Conservation (phyloP, 2,329 filamentous ascomycete genomes). For the Sporothrix brasiliensis region DNA sequence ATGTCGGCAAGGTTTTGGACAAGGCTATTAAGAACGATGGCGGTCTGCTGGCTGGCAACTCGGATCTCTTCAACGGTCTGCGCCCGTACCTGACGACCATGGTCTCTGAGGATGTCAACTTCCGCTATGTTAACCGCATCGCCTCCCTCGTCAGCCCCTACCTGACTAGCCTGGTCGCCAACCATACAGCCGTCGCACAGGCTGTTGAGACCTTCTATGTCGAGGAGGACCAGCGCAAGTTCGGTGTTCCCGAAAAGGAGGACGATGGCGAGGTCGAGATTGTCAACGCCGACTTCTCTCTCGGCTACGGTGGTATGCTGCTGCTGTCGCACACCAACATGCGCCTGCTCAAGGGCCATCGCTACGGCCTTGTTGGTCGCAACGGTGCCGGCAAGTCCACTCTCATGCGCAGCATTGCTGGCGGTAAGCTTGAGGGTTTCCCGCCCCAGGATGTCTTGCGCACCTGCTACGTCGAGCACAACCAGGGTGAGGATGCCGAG, state of each 20-base stretch:
- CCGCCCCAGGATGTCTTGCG: conserved; percentile 87
- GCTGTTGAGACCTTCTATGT: conserved; percentile 77
- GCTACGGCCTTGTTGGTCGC: conserved; percentile 97
- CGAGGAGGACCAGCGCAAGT: conserved; percentile 84
- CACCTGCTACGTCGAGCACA: conserved; percentile 98
- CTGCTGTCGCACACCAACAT: conserved; percentile 89
- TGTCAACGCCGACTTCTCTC: conserved; percentile 95
- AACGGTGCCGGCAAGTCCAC: conserved; percentile 99
- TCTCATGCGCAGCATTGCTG: conserved; percentile 85
- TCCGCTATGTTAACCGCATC: conserved; percentile 76
- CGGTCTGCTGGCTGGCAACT: conserved; percentile 52
- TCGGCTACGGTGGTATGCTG: conserved; percentile 97
- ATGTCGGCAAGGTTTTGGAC: conserved; percentile 75
- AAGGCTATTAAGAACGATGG: conserved; percentile 73
- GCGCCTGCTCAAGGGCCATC: conserved; percentile 86
- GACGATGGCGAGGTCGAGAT: conserved; percentile 94
- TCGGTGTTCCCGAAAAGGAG: conserved; percentile 79
- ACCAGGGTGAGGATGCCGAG: conserved; percentile 96
- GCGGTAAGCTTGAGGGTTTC: conserved; percentile 95
- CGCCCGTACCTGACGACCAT: conserved; percentile 78
- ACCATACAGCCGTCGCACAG: conserved; percentile 65
- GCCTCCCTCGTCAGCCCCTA: conserved; percentile 71
- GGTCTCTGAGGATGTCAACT: conserved; percentile 85
- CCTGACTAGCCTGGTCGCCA: conserved; percentile 68
- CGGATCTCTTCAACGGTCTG: conserved; percentile 67